phyloP scores from a whole-genome alignment of 441 rosid genomes.

The Kokia cookei region DNA sequence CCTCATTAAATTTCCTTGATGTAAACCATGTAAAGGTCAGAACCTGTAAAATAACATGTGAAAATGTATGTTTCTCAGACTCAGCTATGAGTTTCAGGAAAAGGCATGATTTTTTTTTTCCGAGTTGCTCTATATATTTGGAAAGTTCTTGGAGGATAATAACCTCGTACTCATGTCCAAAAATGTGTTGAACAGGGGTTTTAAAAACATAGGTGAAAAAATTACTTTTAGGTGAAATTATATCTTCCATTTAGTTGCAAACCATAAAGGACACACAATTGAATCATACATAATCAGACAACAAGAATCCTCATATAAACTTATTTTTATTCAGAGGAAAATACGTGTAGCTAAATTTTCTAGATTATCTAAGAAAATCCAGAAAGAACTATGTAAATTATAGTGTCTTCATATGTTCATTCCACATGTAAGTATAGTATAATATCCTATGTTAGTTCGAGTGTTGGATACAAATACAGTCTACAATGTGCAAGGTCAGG shows the following conservation, averaged over 20 bases:
- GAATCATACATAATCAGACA: background rate
- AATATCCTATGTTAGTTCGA: background rate
- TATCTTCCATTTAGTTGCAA: background rate
- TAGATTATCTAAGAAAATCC: background rate
- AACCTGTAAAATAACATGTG: constrained; percentile 32
- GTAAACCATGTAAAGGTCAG: constrained; percentile 46
- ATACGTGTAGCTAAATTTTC: background rate
- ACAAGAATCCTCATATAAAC: background rate
- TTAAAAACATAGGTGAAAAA: background rate
- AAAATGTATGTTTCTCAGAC: background rate
- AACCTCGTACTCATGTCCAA: background rate
- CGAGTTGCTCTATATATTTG: background rate
- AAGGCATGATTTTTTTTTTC: background rate
- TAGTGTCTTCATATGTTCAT: background rate
- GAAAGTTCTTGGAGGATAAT: background rate
- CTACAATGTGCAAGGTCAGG: background rate
- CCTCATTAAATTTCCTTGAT: constrained; percentile 62
- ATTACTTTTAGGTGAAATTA: background rate
- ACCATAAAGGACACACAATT: background rate
- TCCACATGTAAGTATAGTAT: background rate
- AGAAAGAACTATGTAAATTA: background rate
- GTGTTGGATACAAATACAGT: background rate
- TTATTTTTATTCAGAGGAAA: background rate
- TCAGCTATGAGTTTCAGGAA: background rate
- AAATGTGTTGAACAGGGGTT: background rate